Evolutionary conservation across 345 rosid genomes (phyloP).

Genomic region (Camelina sativa): DNA sequence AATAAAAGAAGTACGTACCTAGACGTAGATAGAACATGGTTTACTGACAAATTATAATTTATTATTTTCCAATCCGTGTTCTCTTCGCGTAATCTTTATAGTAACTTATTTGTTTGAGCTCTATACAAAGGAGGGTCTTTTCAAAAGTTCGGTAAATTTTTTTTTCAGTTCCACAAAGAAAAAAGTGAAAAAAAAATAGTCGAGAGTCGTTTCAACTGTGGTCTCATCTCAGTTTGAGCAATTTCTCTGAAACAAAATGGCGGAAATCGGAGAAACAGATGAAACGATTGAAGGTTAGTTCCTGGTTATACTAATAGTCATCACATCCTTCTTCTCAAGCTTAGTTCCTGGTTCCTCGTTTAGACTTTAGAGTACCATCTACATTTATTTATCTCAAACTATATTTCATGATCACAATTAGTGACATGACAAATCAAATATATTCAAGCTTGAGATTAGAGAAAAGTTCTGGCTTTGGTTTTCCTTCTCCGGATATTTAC

Average conservation of each 20-base stretch:
- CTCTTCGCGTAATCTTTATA: slow-evolving; percentile 29
- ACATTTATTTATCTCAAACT: too few species aligned
- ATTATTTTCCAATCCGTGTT: slow-evolving; percentile 20
- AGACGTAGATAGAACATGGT: slow-evolving; percentile 2
- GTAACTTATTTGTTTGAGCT: neutral
- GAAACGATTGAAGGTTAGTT: too few species aligned
- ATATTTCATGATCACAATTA: too few species aligned
- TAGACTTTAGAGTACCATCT: too few species aligned
- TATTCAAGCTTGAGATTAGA: too few species aligned
- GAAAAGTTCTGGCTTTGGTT: too few species aligned
- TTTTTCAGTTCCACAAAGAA: neutral
- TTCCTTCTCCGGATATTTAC: too few species aligned
- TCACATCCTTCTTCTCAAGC: too few species aligned
- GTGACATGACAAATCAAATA: too few species aligned
- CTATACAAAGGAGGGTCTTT: neutral
- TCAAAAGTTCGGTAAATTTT: neutral
- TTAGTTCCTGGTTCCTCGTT: too few species aligned
- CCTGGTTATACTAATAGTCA: too few species aligned
- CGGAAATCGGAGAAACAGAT: slow-evolving; percentile 53
- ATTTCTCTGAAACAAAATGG: slow-evolving; percentile 39
- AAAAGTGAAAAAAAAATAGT: neutral
- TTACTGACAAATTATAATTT: neutral
- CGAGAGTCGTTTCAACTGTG: neutral
- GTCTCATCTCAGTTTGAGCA: neutral
- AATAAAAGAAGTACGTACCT: neutral